These are phyloP conservation scores for Hirsutella minnesotensis DNA, from an alignment of 2,329 filamentous ascomycete genomes.

Conservation along the genomic window DNA sequence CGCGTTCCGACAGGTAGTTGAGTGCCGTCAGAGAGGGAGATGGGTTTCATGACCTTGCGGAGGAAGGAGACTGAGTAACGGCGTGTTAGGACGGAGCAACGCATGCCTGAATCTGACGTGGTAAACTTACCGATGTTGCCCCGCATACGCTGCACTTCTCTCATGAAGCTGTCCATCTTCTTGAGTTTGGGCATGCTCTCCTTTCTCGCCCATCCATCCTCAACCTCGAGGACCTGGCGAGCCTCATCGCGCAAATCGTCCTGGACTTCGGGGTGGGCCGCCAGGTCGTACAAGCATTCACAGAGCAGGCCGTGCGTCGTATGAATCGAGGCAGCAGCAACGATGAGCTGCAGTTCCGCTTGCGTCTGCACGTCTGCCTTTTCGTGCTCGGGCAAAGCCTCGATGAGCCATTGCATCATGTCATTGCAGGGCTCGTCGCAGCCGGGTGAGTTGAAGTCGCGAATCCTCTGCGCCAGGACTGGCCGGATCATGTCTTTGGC, in stretches of 20 bases:
- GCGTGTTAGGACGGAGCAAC: conserved; percentile 8
- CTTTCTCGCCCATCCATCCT: conserved; percentile 28
- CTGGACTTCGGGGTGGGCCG: conserved; percentile 33
- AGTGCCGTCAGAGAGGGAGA: conserved; percentile 32
- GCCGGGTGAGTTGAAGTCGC: conserved; percentile 23
- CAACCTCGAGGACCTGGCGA: conserved; percentile 24
- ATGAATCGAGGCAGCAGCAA: conserved; percentile 32
- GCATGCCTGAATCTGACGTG: background rate
- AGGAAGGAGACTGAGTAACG: conserved; percentile 26
- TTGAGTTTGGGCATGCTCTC: conserved; percentile 30
- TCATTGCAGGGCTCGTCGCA: conserved; percentile 26
- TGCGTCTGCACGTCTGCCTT: conserved; percentile 25
- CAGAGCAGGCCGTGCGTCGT: conserved; percentile 32
- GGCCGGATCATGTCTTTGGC: conserved; percentile 32
- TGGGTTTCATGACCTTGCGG: conserved; percentile 32
- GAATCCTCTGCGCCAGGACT: conserved; percentile 32
- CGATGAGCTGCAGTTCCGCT: conserved; percentile 30
- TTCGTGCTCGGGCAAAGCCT: conserved; percentile 25
- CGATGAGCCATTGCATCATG: conserved; percentile 32
- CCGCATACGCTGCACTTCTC: conserved; percentile 26
- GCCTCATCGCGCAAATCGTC: conserved; percentile 37
- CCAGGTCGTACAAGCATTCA: conserved; percentile 38
- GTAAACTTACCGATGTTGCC: conserved; percentile 28
- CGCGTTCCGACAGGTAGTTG: conserved; percentile 29
- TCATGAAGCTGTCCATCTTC: conserved; percentile 38